phyloP scores from a whole-genome alignment of 208 protist species.

The Acanthamoeba castellanii region DNA sequence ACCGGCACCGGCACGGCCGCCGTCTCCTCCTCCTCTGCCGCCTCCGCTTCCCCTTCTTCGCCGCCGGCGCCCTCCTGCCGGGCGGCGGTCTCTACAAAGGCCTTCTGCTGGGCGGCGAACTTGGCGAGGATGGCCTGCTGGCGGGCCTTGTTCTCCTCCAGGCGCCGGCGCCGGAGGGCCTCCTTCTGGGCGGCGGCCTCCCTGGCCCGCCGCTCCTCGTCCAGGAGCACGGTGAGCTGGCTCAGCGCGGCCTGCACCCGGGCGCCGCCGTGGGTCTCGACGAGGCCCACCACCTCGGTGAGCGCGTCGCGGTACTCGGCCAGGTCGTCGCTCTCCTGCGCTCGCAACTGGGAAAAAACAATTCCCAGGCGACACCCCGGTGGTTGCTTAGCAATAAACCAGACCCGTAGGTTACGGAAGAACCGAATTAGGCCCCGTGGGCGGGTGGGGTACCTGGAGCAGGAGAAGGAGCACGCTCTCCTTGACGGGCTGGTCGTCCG shows the following conservation, averaged over 20 bases:
- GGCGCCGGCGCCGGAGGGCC: not conserved
- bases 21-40: not conserved
- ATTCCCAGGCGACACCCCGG: no score
- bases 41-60: not conserved
- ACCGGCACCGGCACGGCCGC: not conserved
- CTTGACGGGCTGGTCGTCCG: not conserved
- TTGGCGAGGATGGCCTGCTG: slow-evolving; percentile 41
- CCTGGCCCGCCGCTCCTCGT: not conserved
- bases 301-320: slow-evolving; percentile 32
- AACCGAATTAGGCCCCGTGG: no score
- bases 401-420: no score
- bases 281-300: not conserved
- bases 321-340: not conserved
- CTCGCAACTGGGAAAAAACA: slow-evolving; percentile 13
- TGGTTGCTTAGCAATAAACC: no score
- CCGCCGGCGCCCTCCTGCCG: not conserved
- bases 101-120: slow-evolving; percentile 31
- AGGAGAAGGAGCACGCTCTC: slow-evolving; percentile 14
- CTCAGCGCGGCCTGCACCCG: not conserved
- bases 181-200: slow-evolving; percentile 2
- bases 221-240: not conserved
- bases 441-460: not conserved
- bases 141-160: slow-evolving; percentile 45
- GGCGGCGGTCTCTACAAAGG: slow-evolving; percentile 5
- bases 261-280: not conserved